Base-by-base conservation (phyloP, 441 rosid species). In the Raphanus hybrid region DNA sequence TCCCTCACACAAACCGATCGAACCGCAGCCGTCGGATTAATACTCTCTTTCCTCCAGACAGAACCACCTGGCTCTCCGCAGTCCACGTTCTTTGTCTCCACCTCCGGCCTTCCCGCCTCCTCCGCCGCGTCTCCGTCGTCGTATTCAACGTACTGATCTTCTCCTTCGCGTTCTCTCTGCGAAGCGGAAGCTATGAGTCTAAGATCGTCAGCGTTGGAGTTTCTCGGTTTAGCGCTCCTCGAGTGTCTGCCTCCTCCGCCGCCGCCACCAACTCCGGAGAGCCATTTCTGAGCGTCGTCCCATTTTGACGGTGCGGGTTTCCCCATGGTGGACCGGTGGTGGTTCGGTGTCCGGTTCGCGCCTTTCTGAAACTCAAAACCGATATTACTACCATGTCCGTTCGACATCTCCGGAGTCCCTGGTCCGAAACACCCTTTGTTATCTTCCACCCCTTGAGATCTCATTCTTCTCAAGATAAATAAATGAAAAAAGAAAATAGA, bases 221-320 rank as follows among this genome's bases (percentile, higher is more conserved):
- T 87, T 67, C 98, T 81, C 3, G 96, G 94, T 73, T 88, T 79
- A 75, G 76, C 10, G 35, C 45, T 79, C 55, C 78, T 69, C 2
- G 82, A 79, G 15, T 79, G 29, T 70, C 76, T 75, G 75, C 54
- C 73, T 41, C 87, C 80, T 32, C 68, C 29, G 11, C 81, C 88
- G 60, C 82, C 89, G 59, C 59, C 59, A 11, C 94, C 93, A 37
- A 92, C 92, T 35, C 82, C 82, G 61, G 82, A 79, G 10, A 95
- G 87, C 98, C 99, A 95, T 84, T 95, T 95, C 68, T 95, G 96
- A 12, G 98, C 98, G 74, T 95, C 99, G 67, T 95, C 98, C 98
- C 98, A 93, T 83, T 95, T 95, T 0, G 99, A 95, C 23, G 98
- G 98, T 5, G 98, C 86, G 2, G 95, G 94, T 69, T 91, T 95